Base-by-base conservation (phyloP, 129 eudicot genomes). In the Saposhnikovia divaricata region DNA sequence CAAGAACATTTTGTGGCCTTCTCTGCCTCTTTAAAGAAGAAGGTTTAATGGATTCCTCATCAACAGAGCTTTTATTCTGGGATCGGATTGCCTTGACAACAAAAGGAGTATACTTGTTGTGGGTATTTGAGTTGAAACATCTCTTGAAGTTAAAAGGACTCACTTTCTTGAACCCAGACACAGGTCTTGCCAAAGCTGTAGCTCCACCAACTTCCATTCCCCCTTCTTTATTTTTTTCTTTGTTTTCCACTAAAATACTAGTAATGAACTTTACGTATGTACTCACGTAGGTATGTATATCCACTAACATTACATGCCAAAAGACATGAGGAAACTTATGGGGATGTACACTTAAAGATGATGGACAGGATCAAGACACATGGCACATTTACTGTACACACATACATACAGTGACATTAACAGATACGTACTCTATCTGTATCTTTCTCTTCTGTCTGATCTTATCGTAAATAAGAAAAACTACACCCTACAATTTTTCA, bases 1-100 rank as follows among this genome's bases (percentile, higher is more conserved):
- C 90, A 28, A 47, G 77, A 28, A 87, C 87, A 80, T 89, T 89
- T 79, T 85, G 86, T 5, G 89, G 85, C 7, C 93, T 87, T 74
- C 89, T 84, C 71, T 78, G 68, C 82, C 81, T 89, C 81, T 65
- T 72, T 6, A 23, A 59, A 50, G 77, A 80, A 55, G 51, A 15
- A 55, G 47, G 23, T 18, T 25, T 51, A 0, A 6, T 46, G 51
- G 61, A 43, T 31, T 13, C 34, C 47, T 73, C 53, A 25, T 42
- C 25, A 28, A 23, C 80, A n/a, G 13, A 39, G 80, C 79, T 82
- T 77, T 80, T 85, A 43, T 46, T 65, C 46, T 44, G 77, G 73
- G 51, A 68, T 45, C 50, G 80, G 84, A 74, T 23, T 19, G 48
- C 72, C 25, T n/a, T 38, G 44, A 68, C 18, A 23, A 59, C 19